phyloP scores from a whole-genome alignment of 805 yeast genomes.

The Myxozyma monticola region DNA sequence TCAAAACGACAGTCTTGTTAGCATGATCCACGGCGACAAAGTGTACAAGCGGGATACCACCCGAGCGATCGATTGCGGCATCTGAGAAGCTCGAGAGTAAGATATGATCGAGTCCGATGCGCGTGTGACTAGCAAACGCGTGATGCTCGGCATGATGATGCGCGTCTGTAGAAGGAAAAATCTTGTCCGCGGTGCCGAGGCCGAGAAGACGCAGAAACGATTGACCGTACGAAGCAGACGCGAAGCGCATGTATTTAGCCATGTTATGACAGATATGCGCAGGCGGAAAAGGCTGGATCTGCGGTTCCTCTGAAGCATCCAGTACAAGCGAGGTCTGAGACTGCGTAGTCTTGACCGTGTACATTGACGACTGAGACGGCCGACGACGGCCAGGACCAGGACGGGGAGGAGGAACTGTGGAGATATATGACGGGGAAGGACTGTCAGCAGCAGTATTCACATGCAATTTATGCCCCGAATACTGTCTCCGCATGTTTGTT shows the following conservation, averaged over 20 bases:
- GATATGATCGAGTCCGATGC: conserved; percentile 36
- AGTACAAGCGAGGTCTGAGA: conserved; percentile 29
- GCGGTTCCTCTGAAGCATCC: conserved; percentile 23
- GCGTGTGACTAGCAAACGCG: conserved; percentile 38
- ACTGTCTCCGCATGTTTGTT: not conserved
- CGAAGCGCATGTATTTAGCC: conserved; percentile 38
- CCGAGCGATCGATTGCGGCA: conserved; percentile 29
- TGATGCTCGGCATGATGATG: conserved; percentile 39
- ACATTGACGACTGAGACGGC: conserved; percentile 12
- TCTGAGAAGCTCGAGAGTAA: conserved; percentile 38
- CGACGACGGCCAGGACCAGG: conserved; percentile 8
- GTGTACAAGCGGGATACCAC: conserved; percentile 38
- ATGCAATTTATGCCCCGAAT: not conserved
- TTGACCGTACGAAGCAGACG: conserved; percentile 41
- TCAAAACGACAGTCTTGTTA: conserved; percentile 38
- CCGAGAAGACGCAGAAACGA: conserved; percentile 39
- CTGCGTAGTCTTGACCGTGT: conserved; percentile 23
- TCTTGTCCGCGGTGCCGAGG: conserved; percentile 32
- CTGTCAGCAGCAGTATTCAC: not conserved
- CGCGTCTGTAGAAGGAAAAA: conserved; percentile 31
- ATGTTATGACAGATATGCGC: conserved; percentile 35
- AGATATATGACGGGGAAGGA: conserved; percentile 1
- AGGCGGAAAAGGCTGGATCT: conserved; percentile 33
- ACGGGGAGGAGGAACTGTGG: conserved; percentile 1
- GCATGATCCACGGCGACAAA: conserved; percentile 39